Base-by-base conservation (phyloP, 1,284 basidiomycete species). In the Malassezia japonica region DNA sequence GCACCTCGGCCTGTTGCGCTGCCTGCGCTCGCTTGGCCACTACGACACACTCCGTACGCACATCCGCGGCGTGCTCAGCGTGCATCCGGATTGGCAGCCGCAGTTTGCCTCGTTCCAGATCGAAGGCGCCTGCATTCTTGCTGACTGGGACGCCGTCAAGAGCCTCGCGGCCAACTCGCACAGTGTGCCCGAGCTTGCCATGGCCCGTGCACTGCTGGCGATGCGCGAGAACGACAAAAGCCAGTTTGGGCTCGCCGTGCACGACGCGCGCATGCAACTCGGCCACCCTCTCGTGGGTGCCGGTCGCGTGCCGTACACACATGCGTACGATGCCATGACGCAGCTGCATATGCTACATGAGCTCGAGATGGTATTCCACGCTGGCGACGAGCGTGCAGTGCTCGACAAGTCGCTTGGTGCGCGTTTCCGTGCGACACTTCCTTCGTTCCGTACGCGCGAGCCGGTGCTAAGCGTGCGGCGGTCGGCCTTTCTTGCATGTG, bases 11-110 rank as follows among this genome's bases (percentile, higher is more conserved):
- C 78, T 99, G 16, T 76, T 96, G 55, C 82, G 87, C 45, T 98
- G 94, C 70, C 78, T 98, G 45, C 81, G 88, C 36, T 95, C 95
- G 69, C 78, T 99, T 15, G 94, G 94, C 8, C 94, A 99, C 73
- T 95, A 98, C 73, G 94, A 99, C 65, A 94, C 92, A 0, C 76
- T 98, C 57, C 82, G 89, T 29, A 98, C 92, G 0, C 94, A 98
- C 71, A 91, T 98, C 23, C 82, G 83, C 50, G 94, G 94, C 16
- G 83, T 96, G 5, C 78, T 98, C 23, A 86, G 83, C 32, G 52
- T 82, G 81, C 82, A 89, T 68, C 86, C 89, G 0, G 80, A 83
- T 42, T 98, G 92, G 92, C 80, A 85, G 49, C 69, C 78, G 1
- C 78, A 81, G 4, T 77, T 99, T 1, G 82, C 84, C 7, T 83